These are phyloP conservation scores for Musa acuminata DNA, from an alignment of 176 grass and related monocot species.

Conservation along the genomic window DNA sequence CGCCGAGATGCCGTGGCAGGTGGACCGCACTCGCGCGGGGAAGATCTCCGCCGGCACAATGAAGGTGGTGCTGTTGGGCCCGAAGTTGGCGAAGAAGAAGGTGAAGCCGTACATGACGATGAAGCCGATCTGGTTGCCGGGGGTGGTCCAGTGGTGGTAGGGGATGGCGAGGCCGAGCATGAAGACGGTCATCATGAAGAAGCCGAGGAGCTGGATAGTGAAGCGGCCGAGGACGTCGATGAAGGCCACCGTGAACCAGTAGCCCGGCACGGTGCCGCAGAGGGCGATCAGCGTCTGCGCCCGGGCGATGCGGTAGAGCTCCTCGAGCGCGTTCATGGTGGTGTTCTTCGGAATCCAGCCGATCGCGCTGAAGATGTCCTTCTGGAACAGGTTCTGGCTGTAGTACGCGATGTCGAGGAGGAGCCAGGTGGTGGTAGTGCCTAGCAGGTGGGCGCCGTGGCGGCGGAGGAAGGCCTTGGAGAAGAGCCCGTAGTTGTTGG, in stretches of 20 bases:
- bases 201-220: slow-evolving; percentile 31
- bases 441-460: too few relatives aligned
- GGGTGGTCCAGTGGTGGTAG: slow-evolving; percentile 26
- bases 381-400: too few relatives aligned
- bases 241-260: slow-evolving; percentile 37
- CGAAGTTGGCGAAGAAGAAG: slow-evolving; percentile 32
- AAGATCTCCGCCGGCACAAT: slow-evolving; percentile 44
- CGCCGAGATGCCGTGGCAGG: slow-evolving; percentile 37
- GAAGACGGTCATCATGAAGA: slow-evolving; percentile 42
- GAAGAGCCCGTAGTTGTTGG: too few relatives aligned
- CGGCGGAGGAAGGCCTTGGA: too few relatives aligned
- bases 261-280: slow-evolving; percentile 35
- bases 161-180: slow-evolving; percentile 25
- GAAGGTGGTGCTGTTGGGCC: slow-evolving; percentile 40
- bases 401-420: too few relatives aligned
- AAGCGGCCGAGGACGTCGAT: slow-evolving; percentile 32
- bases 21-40: slow-evolving; percentile 23
- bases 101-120: slow-evolving; percentile 25
- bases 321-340: slow-evolving; percentile 38
- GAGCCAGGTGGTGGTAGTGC: too few relatives aligned
- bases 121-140: slow-evolving; percentile 27
- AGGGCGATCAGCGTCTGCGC: slow-evolving; percentile 39
- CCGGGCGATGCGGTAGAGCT: slow-evolving; percentile 34
- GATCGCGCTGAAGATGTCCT: too few relatives aligned
- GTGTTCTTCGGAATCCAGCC: not conserved